Percentiles rank a stretch among this genome's conserved stretches.
phyloP scores from a whole-genome alignment of 208 protist species.

The Leishmania turanica region DNA sequence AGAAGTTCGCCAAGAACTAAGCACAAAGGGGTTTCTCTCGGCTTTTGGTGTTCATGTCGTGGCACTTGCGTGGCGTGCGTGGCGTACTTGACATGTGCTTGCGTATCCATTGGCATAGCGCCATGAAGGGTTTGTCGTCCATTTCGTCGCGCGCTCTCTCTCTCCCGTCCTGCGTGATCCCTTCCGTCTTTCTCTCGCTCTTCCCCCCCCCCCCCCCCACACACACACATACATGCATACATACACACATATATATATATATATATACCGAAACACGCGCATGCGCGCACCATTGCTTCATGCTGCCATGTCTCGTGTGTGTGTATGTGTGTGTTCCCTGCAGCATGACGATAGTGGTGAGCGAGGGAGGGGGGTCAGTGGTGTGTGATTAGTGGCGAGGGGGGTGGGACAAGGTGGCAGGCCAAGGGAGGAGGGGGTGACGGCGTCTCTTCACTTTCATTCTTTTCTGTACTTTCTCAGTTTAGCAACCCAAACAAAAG shows the following conservation, averaged over 20 bases:
- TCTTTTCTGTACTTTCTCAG: background rate
- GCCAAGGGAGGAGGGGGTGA: background rate
- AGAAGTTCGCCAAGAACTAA: slow-evolving; percentile 89
- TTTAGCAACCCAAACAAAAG: background rate
- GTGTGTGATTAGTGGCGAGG: background rate
- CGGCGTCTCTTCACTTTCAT: background rate
- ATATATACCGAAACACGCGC: background rate
- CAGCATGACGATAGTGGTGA: background rate
- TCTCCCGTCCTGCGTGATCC: background rate
- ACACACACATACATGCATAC: background rate
- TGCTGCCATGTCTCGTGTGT: background rate
- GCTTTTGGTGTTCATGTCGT: background rate
- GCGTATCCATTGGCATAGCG: background rate
- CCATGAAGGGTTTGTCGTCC: background rate
- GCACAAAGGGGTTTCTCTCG: background rate
- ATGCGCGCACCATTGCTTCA: background rate
- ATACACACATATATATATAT: background rate
- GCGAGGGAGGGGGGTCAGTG: background rate
- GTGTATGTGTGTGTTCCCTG: background rate
- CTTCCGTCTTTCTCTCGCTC: background rate
- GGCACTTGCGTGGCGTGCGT: background rate
- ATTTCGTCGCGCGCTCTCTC: background rate
- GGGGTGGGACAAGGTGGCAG: background rate
- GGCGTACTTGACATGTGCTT: background rate
- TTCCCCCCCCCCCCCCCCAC: background rate